Evolutionary conservation across 306 rosid genomes (phyloP), one percentile per base, ranked within the genome.

Genomic region (Begonia masoniana): DNA sequence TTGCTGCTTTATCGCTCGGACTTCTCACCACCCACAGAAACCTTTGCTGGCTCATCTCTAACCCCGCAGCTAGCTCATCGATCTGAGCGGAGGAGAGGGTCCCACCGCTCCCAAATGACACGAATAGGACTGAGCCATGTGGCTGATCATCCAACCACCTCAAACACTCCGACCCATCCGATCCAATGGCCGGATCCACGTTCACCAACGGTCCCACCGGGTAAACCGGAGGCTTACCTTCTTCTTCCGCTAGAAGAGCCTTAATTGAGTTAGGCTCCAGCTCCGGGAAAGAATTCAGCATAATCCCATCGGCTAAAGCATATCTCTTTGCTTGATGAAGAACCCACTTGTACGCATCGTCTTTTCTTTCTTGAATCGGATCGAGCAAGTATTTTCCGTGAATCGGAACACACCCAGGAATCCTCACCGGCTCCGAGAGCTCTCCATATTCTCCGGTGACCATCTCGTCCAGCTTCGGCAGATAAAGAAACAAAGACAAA

Each of bases 331-430:
- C 2, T 10, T 82, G 80, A 55, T 78, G 57, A 13, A 86, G 75
- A 9, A 60, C 2, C 62, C 73, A 74, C 36, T 50, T 75, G 49
- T 82, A 86, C n/a, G 80, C 82, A 0, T 86, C 93, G 48, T 76
- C 21, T 0, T 60, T 71, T 43, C 93, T 51, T 31, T 86, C 88
- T 47, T 80, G 96, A 61, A 63, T 47, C 47, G 86, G 86, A 51
- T 80, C 82, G 9, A 71, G 5, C 9, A 86, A 12, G 4, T 86
- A 83, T 23, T 54, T 62, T 0, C 86, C 96, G 0, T 62, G 77
- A 57, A 82, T 50, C 3, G 86, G 80, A 1, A 61, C n/a, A 3
- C 76, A 77, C 0, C 96, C 96, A 3, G 96, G 96, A 6, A 86
- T 66, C 0, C 10, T 51, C 6, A 86, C 61, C 53, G 72, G 83